A percentile compares a stretch with the other conserved stretches of the same genome.
Conservation (phyloP, 2,329 filamentous ascomycete species). For the Scedosporium minutisporum region DNA sequence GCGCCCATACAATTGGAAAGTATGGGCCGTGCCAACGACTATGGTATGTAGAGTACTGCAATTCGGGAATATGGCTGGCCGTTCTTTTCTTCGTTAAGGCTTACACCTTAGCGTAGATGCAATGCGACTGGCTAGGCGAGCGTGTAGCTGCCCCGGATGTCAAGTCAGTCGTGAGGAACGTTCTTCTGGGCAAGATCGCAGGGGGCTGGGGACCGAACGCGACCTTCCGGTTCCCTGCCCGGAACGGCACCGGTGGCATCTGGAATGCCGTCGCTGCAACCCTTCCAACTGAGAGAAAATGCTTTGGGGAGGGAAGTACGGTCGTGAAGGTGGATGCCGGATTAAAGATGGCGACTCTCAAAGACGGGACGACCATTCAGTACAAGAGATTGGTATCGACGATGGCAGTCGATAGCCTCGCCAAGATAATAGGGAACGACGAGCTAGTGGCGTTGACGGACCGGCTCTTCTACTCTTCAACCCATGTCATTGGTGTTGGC, state of each 20-base stretch:
- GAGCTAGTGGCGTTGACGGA: slow-evolving; percentile 77
- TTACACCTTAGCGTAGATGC: slow-evolving; percentile 59
- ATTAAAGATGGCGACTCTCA: slow-evolving; percentile 71
- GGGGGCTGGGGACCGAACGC: slow-evolving; percentile 98
- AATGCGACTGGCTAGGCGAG: slow-evolving; percentile 97
- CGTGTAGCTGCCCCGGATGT: slow-evolving; percentile 94
- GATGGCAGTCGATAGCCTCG: slow-evolving; percentile 88
- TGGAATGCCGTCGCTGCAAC: slow-evolving; percentile 97
- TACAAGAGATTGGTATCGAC: slow-evolving; percentile 93
- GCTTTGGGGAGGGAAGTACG: slow-evolving; percentile 74
- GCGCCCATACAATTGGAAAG: slow-evolving; percentile 99
- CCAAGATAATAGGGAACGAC: slow-evolving; percentile 77
- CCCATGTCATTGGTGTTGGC: slow-evolving; percentile 94
- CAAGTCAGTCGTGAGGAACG: slow-evolving; percentile 87
- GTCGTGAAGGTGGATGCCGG: slow-evolving; percentile 82
- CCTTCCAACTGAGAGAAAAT: slow-evolving; percentile 81
- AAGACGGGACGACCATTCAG: slow-evolving; percentile 77
- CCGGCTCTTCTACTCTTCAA: slow-evolving; percentile 91
- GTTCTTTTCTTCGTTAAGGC: background rate
- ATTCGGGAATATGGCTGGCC: background rate
- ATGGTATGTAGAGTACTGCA: slow-evolving; percentile 52
- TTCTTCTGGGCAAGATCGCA: slow-evolving; percentile 90
- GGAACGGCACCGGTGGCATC: slow-evolving; percentile 93
- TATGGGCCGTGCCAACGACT: slow-evolving; percentile 96
- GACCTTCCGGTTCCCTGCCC: slow-evolving; percentile 95